phyloP scores from a whole-genome alignment of 495 filamentous ascomycete genomes.

The Trichocladium uniseriatum region DNA sequence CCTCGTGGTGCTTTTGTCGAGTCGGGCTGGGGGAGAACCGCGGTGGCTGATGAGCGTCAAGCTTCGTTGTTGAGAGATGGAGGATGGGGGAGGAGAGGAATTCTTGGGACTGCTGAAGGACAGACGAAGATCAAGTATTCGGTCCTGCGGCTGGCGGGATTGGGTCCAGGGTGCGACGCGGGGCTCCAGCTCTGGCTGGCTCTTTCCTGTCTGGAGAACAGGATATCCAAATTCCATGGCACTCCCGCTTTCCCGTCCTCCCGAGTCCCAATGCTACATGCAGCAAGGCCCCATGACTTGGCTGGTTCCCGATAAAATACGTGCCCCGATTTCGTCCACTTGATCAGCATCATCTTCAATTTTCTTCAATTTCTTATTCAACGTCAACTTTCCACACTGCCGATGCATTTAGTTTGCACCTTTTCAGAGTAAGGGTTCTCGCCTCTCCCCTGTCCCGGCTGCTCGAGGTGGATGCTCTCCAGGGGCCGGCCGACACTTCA shows the following conservation, averaged over 20 bases:
- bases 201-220: conserved; percentile 10
- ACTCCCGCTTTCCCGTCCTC: conserved; percentile 22
- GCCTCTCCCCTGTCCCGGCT: not conserved
- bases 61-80: no score
- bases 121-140: conserved; percentile 1
- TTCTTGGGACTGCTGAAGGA: no score
- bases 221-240: conserved; percentile 27
- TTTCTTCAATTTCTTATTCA: no score
- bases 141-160: conserved; percentile 3
- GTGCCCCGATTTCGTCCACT: no score
- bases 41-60: no score
- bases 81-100: no score
- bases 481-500: not conserved
- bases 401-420: not conserved
- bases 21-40: no score
- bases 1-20: no score
- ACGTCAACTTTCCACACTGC: no score
- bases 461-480: not conserved
- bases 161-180: conserved; percentile 14
- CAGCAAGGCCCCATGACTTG: not conserved
- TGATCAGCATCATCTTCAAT: no score
- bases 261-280: not conserved
- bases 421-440: not conserved
- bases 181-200: not conserved
- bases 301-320: no score